Base-by-base conservation (phyloP, 257 asterid genomes). In the Gentiana straminea region DNA sequence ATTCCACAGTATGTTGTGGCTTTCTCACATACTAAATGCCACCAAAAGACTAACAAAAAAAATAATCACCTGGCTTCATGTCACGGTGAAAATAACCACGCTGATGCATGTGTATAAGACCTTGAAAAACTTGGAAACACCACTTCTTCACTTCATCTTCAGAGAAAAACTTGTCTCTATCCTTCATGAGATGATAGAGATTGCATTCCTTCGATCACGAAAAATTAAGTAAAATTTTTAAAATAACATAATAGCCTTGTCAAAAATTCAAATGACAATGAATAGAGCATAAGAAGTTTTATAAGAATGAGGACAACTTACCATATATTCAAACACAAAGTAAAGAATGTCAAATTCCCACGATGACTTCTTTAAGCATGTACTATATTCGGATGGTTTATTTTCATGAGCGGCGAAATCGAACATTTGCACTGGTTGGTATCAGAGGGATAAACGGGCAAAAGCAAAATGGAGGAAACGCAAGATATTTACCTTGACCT, bases 51-150 rank as follows among this genome's bases (percentile, higher is more conserved):
- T 10, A 41, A 10, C 46, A 41, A 5, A 10, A 2, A 41, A 5
- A 41, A n/a, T n/a, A 41, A 41, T 41, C 8, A 41, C 46, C 46
- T 11, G 96, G 96, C 69, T 87, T 87, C 65, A 87, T 82, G 79
- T 87, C 96, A 65, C 96, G 92, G 59, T 87, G 96, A 68, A 87
- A 81, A 70, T 81, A 87, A 59, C 96, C 96, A 60, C 77, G 89
- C 59, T 79, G 86, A 61, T 87, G 94, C 64, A 84, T 76, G 78
- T 82, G 80, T 33, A 89, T 83, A 10, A 87, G 94, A 66, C 94
- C 96, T 58, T 87, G 96, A 73, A 87, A 81, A 62, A 87, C 89
- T 80, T 82, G 93, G 69, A 84, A 87, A 77, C 89, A 84, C 96
- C 94, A 84, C 67, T 80, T 82, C 65, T 75, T 80, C 49, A 84